Conservation (phyloP, 2,329 filamentous ascomycete genomes). For the Fusarium tjaetaba region DNA sequence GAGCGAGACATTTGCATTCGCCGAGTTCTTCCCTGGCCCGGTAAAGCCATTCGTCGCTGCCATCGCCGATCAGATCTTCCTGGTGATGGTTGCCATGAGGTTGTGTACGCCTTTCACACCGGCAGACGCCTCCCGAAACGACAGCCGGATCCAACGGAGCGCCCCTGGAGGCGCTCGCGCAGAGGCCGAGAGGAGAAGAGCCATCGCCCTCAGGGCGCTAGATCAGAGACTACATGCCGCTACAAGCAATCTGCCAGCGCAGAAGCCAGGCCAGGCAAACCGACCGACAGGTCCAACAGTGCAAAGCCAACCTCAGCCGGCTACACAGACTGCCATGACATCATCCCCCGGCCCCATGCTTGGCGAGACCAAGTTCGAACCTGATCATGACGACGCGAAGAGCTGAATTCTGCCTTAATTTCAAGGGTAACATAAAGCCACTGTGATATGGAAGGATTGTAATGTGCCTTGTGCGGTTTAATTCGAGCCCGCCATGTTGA, state of each 20-base stretch:
- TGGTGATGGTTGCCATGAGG: constrained; percentile 76
- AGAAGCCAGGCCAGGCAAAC: constrained; percentile 47
- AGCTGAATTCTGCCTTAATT: constrained; percentile 30
- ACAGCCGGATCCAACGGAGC: constrained; percentile 62
- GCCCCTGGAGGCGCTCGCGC: constrained; percentile 78
- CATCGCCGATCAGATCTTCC: constrained; percentile 75
- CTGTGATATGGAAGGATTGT: not conserved
- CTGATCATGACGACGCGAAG: constrained; percentile 65
- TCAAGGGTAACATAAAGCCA: not conserved
- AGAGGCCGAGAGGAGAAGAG: constrained; percentile 89
- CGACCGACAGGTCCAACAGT: constrained; percentile 64
- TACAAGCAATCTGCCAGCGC: constrained; percentile 59
- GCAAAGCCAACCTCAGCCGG: constrained; percentile 65
- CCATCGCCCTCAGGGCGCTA: constrained; percentile 87
- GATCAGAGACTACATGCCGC: constrained; percentile 93
- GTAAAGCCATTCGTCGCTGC: constrained; percentile 80
- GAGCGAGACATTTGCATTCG: constrained; percentile 95
- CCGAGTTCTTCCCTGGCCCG: constrained; percentile 91
- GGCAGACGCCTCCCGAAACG: constrained; percentile 80
- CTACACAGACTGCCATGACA: constrained; percentile 67
- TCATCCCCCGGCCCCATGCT: constrained; percentile 65
- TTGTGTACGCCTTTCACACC: constrained; percentile 87
- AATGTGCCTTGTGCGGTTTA: constrained; percentile 31
- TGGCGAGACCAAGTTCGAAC: constrained; percentile 76
- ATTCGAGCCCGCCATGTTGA: not conserved